These are phyloP conservation scores for Jamesozyma hellenica DNA, from an alignment of 805 yeast species.

Conservation along the genomic window DNA sequence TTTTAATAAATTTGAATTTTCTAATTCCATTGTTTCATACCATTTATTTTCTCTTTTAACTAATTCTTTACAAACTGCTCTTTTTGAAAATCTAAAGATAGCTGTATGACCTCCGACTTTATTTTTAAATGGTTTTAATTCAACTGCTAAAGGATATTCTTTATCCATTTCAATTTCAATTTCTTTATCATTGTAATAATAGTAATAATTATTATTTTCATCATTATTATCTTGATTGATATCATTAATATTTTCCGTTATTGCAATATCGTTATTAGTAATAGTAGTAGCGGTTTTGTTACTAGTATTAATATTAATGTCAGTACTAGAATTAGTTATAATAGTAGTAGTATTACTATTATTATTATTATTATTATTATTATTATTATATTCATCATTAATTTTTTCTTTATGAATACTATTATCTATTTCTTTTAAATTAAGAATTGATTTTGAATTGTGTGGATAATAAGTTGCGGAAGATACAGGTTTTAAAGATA, in stretches of 20 bases:
- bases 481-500: constrained; percentile 47
- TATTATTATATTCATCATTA: neutral
- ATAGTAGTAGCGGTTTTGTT: too few species aligned
- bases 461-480: constrained; percentile 68
- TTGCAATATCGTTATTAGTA: neutral
- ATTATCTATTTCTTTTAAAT: neutral
- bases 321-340: too few species aligned
- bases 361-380: neutral
- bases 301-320: too few species aligned
- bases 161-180: constrained; percentile 26
- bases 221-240: constrained; percentile 4
- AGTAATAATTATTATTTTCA: constrained; percentile 8
- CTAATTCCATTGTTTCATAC: constrained; percentile 79
- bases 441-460: constrained; percentile 28
- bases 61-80: constrained; percentile 89
- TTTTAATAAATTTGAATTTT: constrained; percentile 63
- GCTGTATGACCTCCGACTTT: constrained; percentile 99
- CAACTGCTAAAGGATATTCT: constrained; percentile 68
- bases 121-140: constrained; percentile 80
- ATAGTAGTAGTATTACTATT: neutral
- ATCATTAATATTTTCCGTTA: constrained; percentile 1
- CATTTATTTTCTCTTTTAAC: constrained; percentile 83
- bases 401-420: neutral
- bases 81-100: constrained; percentile 78
- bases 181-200: constrained; percentile 9